A percentile compares a stretch with the other conserved stretches of the same genome.
phyloP scores from a whole-genome alignment of 129 eudicot genomes.

The Centrapalus pauciflorus region DNA sequence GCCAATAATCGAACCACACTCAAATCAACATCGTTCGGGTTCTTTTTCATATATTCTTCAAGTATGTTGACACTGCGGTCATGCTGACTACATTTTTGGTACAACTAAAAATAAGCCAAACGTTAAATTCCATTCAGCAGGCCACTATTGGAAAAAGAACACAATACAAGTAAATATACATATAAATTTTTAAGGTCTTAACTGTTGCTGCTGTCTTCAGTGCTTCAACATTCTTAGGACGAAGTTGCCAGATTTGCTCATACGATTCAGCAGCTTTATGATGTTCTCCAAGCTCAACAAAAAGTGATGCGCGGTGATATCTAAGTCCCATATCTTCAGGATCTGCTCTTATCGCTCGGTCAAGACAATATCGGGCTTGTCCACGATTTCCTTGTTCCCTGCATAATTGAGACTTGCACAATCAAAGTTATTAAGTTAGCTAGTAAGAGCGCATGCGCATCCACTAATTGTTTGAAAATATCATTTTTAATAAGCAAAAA shows the following conservation, averaged over 20 bases:
- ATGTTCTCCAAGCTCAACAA: slow-evolving; percentile 53
- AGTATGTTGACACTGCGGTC: slow-evolving; percentile 59
- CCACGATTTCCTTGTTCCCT: slow-evolving; percentile 73
- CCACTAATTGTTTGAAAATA: not conserved
- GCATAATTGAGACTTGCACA: slow-evolving; percentile 20
- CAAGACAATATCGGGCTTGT: slow-evolving; percentile 71
- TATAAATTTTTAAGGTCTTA: not conserved
- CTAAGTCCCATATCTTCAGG: slow-evolving; percentile 68
- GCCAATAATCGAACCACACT: slow-evolving; percentile 57
- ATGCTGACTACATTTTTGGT: slow-evolving; percentile 55
- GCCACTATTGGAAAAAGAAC: not conserved
- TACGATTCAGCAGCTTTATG: slow-evolving; percentile 81
- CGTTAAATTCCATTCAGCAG: not conserved
- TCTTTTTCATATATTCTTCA: slow-evolving; percentile 52
- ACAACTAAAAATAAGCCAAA: slow-evolving; percentile 47
- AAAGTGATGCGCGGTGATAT: slow-evolving; percentile 65
- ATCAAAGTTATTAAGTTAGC: not conserved
- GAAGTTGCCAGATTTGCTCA: slow-evolving; percentile 56
- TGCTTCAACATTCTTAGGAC: slow-evolving; percentile 68
- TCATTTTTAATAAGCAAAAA: not conserved
- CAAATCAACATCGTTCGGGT: slow-evolving; percentile 48
- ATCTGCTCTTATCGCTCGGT: slow-evolving; percentile 75
- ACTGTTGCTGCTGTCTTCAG: slow-evolving; percentile 68
- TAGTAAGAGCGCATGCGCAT: not conserved
- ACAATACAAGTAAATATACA: not conserved